Conservation (phyloP, 1,139 yeast genomes). For the Nakaseomyces delphensis region DNA sequence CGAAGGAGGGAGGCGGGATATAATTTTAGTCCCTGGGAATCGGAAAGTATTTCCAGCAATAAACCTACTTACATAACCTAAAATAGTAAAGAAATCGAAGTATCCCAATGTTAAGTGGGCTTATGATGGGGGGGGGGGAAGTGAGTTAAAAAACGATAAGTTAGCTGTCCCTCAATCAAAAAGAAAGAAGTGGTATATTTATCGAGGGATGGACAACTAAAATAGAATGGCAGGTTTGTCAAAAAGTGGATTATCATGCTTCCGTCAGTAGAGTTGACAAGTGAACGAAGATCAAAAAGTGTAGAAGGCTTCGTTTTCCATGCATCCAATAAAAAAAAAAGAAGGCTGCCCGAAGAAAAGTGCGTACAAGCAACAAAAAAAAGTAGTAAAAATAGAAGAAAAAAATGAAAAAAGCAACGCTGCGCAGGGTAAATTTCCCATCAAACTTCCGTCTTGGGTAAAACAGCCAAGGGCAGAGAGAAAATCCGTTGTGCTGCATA, state of each 20-base stretch:
- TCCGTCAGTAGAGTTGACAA: no score
- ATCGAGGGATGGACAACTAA: no score
- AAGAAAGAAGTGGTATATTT: neutral
- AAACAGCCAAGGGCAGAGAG: neutral
- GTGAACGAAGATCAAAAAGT: neutral
- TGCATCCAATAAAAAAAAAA: neutral
- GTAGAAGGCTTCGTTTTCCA: neutral
- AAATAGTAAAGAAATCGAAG: neutral
- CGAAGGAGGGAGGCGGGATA: no score
- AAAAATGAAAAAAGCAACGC: no score
- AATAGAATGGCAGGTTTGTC: neutral
- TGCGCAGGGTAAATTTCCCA: neutral
- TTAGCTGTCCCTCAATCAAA: neutral
- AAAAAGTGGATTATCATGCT: no score
- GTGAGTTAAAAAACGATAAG: no score
- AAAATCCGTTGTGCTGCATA: neutral
- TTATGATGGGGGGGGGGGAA: no score
- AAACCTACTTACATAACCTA: neutral
- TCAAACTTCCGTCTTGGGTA: neutral
- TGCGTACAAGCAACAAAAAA: neutral
- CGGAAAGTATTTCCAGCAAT: no score
- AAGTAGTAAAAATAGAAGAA: neutral
- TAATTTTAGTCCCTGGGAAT: no score
- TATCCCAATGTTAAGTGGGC: no score
- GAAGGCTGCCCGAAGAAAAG: neutral